Evolutionary conservation across 331 rosid species (phyloP), one percentile per base, ranked within the genome.

Genomic region (Acacia pycnantha): DNA sequence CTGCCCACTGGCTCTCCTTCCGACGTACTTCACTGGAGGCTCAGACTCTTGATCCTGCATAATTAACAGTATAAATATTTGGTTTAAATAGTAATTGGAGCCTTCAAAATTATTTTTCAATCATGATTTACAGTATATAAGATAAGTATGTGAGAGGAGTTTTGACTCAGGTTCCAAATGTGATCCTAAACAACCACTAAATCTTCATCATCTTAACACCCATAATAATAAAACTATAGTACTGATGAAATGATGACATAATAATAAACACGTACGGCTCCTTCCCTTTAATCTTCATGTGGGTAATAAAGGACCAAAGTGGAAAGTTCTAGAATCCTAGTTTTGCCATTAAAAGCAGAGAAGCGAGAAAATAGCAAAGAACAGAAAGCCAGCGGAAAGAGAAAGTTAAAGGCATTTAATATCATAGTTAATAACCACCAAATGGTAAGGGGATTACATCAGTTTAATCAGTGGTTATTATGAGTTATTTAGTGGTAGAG

Each of bases 31-130:
- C 91, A 94, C 76, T 84, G 87, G 27, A 92, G 76, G 59, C 84
- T 94, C 51, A 90, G 88, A 82, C 79, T 68, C 87, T 80, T 94
- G 83, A 92, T 16, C 88, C 97, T 94, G 89, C 92, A 47, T 37
- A 5, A 84, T 46, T 29, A 64, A 29, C 67, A 9, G 58, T 35
- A 15, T 35, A 35, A 35, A 35, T 31, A 4, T 31, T 31, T 31
- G 33, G 4, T 33, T 33, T 0, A 33, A 33, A 33, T 2, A 33
- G 2, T 2, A 0, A 33, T 4, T 33, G 4, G 37, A 33, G 5
- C 5, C 5, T 33, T 33, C 0, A 33, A 33, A 4, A 33, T 33
- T 4, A 33, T 0, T 2, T 33, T 33, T 4, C 5, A 33, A 4
- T 33, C 0, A 0, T 33, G 5, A 33, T 33, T 33, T 33, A 33